These are phyloP conservation scores for Reticulascus tulasneorum DNA, from an alignment of 2,329 filamentous ascomycete species.

Conservation along the genomic window DNA sequence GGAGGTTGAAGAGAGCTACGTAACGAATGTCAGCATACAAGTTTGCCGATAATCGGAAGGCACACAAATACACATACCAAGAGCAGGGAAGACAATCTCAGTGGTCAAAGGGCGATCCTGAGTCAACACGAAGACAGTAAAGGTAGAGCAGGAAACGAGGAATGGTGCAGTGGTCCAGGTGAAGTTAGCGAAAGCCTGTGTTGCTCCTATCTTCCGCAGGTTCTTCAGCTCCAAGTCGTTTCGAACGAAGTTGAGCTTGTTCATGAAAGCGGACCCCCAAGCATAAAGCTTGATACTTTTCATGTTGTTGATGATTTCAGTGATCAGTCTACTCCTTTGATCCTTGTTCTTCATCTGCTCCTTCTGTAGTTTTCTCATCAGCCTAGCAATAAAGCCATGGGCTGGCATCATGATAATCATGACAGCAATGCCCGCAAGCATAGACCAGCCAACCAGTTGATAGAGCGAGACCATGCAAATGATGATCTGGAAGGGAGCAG, in stretches of 20 bases:
- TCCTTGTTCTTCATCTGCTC: conserved; percentile 99
- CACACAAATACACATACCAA: conserved; percentile 25
- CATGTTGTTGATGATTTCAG: conserved; percentile 98
- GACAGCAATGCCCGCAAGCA: conserved; percentile 89
- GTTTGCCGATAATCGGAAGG: background rate
- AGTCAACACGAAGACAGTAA: conserved; percentile 88
- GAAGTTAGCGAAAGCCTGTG: conserved; percentile 92
- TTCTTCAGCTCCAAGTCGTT: conserved; percentile 96
- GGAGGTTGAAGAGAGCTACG: conserved; percentile 85
- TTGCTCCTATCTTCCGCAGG: conserved; percentile 89
- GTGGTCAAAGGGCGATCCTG: conserved; percentile 78
- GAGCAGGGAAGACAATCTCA: conserved; percentile 90
- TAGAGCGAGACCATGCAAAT: conserved; percentile 96
- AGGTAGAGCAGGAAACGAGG: conserved; percentile 94
- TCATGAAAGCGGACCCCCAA: conserved; percentile 96
- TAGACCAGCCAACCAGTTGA: conserved; percentile 88
- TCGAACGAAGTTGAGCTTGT: conserved; percentile 90
- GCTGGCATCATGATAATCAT: conserved; percentile 98
- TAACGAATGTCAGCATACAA: background rate
- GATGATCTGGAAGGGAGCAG: conserved; percentile 91
- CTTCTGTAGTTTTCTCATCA: conserved; percentile 95
- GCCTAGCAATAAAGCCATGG: conserved; percentile 83
- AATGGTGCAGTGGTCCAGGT: conserved; percentile 98
- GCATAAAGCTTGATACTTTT: conserved; percentile 99
- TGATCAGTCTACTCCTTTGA: conserved; percentile 84